Conservation (phyloP, 2,329 filamentous ascomycete species). For the Aspergillus vadensis region DNA sequence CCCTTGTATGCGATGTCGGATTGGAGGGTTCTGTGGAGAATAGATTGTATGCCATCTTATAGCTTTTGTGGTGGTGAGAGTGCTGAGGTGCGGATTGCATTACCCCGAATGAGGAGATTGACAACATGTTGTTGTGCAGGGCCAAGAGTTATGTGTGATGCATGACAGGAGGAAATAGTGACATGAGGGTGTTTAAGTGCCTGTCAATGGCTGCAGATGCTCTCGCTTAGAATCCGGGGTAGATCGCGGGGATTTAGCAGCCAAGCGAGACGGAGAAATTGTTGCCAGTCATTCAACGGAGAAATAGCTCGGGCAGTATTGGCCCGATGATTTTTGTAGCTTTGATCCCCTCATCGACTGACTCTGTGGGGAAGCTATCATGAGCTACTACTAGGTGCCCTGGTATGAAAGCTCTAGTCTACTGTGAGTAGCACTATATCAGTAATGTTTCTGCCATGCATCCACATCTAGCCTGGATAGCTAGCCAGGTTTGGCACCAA, state of each 20-base stretch:
- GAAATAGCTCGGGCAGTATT: neutral
- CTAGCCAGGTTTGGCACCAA: neutral
- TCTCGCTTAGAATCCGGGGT: conserved; percentile 4
- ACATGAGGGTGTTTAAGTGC: neutral
- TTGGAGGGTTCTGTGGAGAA: neutral
- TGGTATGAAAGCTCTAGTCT: neutral
- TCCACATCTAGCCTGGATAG: no score
- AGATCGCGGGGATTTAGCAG: conserved; percentile 17
- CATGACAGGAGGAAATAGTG: neutral
- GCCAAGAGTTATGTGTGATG: neutral
- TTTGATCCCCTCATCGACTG: neutral
- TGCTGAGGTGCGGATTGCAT: neutral
- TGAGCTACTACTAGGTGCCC: no score
- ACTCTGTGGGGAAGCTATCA: neutral
- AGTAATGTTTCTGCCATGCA: no score
- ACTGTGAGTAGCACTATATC: neutral
- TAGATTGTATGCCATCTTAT: neutral
- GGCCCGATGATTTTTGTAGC: neutral
- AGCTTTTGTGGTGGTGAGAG: neutral
- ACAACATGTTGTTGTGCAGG: neutral
- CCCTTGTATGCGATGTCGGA: no score
- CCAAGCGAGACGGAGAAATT: conserved; percentile 3
- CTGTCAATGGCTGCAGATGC: neutral
- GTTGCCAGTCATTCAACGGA: neutral
- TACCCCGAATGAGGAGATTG: neutral